A percentile compares a stretch with the other conserved stretches of the same genome.
Conservation (phyloP, 441 rosid genomes). For the Pelargonium australe region DNA sequence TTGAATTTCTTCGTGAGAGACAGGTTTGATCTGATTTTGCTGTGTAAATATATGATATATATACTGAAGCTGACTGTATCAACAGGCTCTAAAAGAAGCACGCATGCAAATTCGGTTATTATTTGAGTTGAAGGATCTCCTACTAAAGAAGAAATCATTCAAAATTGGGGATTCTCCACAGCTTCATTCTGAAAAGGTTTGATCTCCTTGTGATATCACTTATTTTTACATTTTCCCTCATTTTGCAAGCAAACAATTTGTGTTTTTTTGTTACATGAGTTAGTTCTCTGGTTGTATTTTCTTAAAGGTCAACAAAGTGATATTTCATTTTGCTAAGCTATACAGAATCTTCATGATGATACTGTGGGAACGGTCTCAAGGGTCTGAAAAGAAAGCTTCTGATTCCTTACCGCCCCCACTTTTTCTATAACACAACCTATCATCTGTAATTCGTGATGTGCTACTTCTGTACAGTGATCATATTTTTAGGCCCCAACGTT, state of each 20-base stretch:
- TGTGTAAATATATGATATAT: conserved; percentile 3
- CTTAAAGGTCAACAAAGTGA: not conserved
- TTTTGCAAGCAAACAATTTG: conserved; percentile 3
- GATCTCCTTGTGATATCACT: conserved; percentile 14
- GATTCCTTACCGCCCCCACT: too few relatives aligned
- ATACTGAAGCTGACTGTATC: conserved; percentile 16
- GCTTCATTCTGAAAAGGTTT: conserved; percentile 60
- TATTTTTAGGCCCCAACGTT: too few relatives aligned
- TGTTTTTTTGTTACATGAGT: not conserved
- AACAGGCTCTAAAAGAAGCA: conserved; percentile 63
- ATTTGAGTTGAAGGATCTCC: conserved; percentile 57
- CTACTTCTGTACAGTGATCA: too few relatives aligned
- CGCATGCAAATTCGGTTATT: conserved; percentile 52
- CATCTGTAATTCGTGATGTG: too few relatives aligned
- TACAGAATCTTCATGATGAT: too few relatives aligned
- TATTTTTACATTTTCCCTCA: not conserved
- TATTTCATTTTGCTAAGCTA: not conserved
- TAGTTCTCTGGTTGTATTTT: not conserved
- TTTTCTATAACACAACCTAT: too few relatives aligned
- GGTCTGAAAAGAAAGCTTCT: too few relatives aligned
- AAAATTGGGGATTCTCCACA: conserved; percentile 58
- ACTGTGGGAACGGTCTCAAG: too few relatives aligned
- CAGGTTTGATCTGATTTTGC: not conserved
- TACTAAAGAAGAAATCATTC: conserved; percentile 63
- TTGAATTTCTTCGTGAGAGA: not conserved